Percentiles rank a stretch among this genome's conserved stretches.
These are phyloP conservation scores for Psilocybe tampanensis DNA, from an alignment of 768 basidiomycete genomes.

Conservation along the genomic window DNA sequence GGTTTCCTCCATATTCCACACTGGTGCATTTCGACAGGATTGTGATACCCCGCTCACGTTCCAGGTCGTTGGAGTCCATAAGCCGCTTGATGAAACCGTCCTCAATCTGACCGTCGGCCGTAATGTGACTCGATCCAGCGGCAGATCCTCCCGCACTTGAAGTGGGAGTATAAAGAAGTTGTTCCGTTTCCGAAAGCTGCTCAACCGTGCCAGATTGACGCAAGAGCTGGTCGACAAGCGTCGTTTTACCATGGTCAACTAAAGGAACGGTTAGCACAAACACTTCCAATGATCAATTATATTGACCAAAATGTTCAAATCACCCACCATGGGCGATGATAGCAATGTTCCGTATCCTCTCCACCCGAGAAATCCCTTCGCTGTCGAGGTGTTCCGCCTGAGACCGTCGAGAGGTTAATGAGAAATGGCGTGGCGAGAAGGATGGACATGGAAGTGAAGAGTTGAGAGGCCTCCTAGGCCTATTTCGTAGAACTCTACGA, in stretches of 20 bases:
- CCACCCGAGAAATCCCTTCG: slow-evolving; percentile 30
- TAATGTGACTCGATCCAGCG: slow-evolving; percentile 18
- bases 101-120: slow-evolving; percentile 36
- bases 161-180: slow-evolving; percentile 34
- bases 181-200: slow-evolving; percentile 37
- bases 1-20: slow-evolving; percentile 47
- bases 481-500: slow-evolving; percentile 6
- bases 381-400: slow-evolving; percentile 24
- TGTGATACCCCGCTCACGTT: slow-evolving; percentile 62
- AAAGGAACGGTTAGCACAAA: slow-evolving; percentile 5
- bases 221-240: slow-evolving; percentile 52
- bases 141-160: slow-evolving; percentile 25
- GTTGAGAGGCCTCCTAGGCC: background rate
- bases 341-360: slow-evolving; percentile 49
- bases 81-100: slow-evolving; percentile 44
- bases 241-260: slow-evolving; percentile 59
- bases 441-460: background rate
- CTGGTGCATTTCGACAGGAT: slow-evolving; percentile 63
- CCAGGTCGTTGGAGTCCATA: slow-evolving; percentile 57
- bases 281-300: background rate
- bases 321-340: slow-evolving; percentile 53
- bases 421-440: slow-evolving; percentile 5
- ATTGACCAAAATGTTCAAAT: background rate
- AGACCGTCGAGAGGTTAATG: slow-evolving; percentile 3
- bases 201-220: slow-evolving; percentile 52